Percentiles rank a stretch among this genome's conserved stretches.
These are phyloP conservation scores for Funneliformis mosseae DNA, from an alignment of 192 early-diverging fungal species.

Conservation along the genomic window DNA sequence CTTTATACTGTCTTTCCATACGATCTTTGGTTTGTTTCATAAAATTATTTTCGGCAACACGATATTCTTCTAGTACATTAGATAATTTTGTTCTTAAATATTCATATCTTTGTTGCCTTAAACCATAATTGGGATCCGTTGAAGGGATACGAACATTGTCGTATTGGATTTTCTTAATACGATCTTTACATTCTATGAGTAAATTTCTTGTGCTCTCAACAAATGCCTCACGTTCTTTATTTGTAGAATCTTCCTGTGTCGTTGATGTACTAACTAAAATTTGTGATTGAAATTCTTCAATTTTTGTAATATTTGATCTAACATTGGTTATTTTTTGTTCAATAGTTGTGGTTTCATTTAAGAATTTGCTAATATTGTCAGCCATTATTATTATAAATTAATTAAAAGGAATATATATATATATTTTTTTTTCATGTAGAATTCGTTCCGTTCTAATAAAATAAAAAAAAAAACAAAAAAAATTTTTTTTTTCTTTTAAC, in stretches of 20 bases:
- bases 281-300: slow-evolving; percentile 1
- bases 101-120: slow-evolving; percentile 25
- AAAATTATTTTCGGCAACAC: slow-evolving; percentile 74
- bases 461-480: too few species aligned
- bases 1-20: slow-evolving; percentile 78
- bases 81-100: slow-evolving; percentile 61
- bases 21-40: slow-evolving; percentile 81
- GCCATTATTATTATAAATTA: not conserved
- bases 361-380: not conserved
- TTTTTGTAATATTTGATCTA: slow-evolving; percentile 4
- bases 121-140: not conserved
- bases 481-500: too few species aligned
- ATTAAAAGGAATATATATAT: too few species aligned
- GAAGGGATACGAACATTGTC: slow-evolving; percentile 8
- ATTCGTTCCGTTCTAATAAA: too few species aligned
- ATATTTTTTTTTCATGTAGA: too few species aligned
- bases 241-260: not conserved
- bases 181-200: slow-evolving; percentile 13
- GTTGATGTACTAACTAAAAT: slow-evolving; percentile 17
- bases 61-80: slow-evolving; percentile 54
- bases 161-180: slow-evolving; percentile 15
- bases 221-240: not conserved
- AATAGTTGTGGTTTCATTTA: not conserved
- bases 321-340: slow-evolving; percentile 13
- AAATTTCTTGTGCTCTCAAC: not conserved